These are phyloP conservation scores for Macrocybe gigantea DNA, from an alignment of 768 basidiomycete species.

Conservation along the genomic window DNA sequence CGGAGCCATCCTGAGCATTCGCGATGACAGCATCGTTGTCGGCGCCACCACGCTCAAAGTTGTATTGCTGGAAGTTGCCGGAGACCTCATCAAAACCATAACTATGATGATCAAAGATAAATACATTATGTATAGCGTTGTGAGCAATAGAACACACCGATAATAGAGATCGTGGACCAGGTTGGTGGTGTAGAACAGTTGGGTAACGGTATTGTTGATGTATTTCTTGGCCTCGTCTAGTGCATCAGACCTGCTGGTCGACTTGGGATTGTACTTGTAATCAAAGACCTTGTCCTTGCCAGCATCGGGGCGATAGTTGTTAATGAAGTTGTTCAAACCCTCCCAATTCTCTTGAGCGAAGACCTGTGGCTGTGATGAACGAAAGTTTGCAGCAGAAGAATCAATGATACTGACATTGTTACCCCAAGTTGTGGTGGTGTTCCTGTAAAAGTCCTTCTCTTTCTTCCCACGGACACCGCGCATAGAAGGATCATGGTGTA, in stretches of 20 bases:
- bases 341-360: constrained; percentile 95
- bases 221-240: constrained; percentile 71
- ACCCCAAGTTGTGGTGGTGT: constrained; percentile 80
- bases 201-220: constrained; percentile 82
- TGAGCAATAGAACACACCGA: constrained; percentile 30
- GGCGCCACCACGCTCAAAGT: constrained; percentile 85
- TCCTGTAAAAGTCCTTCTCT: constrained; percentile 39
- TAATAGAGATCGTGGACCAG: constrained; percentile 81
- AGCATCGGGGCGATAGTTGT: constrained; percentile 78
- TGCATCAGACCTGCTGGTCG: constrained; percentile 48
- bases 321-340: constrained; percentile 55
- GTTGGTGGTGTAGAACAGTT: constrained; percentile 86
- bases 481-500: constrained; percentile 58
- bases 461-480: constrained; percentile 15
- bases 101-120: constrained; percentile 26
- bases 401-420: constrained; percentile 55
- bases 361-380: constrained; percentile 31
- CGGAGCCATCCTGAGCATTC: constrained; percentile 93
- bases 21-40: constrained; percentile 90
- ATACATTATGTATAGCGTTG: not conserved
- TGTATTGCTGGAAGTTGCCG: constrained; percentile 98
- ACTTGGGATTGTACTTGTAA: constrained; percentile 69
- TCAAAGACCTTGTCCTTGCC: constrained; percentile 54
- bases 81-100: constrained; percentile 89
- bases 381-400: not conserved